Evolutionary conservation across 2,329 filamentous ascomycete species (phyloP), one percentile per base, ranked within the genome.

Genomic region (Colletotrichum horii): DNA sequence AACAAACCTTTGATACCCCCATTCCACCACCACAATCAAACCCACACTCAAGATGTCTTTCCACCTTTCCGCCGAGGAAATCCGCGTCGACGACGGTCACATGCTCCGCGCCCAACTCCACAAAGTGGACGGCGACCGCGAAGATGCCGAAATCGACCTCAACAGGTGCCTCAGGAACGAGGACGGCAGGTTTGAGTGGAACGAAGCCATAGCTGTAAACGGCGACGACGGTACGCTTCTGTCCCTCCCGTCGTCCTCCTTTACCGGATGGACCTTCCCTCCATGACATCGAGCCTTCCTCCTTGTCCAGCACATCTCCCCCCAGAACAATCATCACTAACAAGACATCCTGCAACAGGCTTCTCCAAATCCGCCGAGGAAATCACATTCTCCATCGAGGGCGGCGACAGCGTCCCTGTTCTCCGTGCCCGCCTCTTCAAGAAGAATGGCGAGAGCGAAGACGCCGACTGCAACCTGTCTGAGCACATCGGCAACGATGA

Each of bases 401-500:
- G 89, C 26, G 88, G 83, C 28, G 88, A 84, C 24, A 77, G 80
- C 2, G 85, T 88, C 26, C 89, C 90, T 48, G 79, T 92, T 60
- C 89, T 93, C 61, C 89, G 90, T 22, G 90, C 90, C 48, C 74
- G 62, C 0, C 85, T 92, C 36, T 79, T 74, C 52, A 85, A n/a
- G n/a, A n/a, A n/a, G n/a, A n/a, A n/a, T n/a, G n/a, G n/a, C n/a
- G n/a, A n/a, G n/a, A n/a, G n/a, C n/a, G n/a, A n/a, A n/a, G n/a
- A 81, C 8, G 82, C 85, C 48, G 86, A 92, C 78, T 77, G 92
- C 77, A 92, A 93, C 84, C 86, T 93, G 8, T 81, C 86, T 4
- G 89, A 91, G 86, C 84, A 88, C 74, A 85, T 93, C 70, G 81
- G 82, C 74, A 92, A 92, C 82, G 78, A 87, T 24, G 80, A 89